These are phyloP conservation scores for Trichophyton equinum DNA, from an alignment of 2,329 filamentous ascomycete species.

Conservation along the genomic window DNA sequence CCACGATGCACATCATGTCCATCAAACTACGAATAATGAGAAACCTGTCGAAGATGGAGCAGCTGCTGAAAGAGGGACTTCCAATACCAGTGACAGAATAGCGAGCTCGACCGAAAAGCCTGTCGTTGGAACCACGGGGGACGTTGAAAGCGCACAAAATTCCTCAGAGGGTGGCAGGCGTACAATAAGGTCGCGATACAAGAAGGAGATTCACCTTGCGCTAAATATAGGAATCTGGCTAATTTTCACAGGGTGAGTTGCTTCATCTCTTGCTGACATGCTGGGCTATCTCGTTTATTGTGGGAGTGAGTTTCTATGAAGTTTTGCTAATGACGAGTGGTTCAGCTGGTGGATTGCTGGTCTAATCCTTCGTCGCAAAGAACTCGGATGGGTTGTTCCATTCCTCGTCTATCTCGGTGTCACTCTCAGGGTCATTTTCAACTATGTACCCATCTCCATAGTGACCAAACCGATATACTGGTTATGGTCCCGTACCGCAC, in stretches of 20 bases:
- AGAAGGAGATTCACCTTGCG: conserved; percentile 22
- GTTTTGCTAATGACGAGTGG: background rate
- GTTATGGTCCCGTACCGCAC: conserved; percentile 54
- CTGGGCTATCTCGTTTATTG: background rate
- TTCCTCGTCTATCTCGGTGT: conserved; percentile 71
- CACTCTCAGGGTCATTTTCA: conserved; percentile 59
- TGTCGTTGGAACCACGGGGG: background rate
- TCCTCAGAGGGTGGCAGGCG: background rate
- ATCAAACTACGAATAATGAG: background rate
- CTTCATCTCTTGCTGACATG: background rate
- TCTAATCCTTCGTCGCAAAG: conserved; percentile 56
- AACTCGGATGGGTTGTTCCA: conserved; percentile 70
- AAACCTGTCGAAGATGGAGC: background rate
- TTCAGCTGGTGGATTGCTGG: conserved; percentile 63
- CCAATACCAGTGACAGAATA: background rate
- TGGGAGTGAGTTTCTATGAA: background rate
- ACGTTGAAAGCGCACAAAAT: background rate
- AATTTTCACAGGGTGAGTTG: conserved; percentile 42
- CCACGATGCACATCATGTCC: conserved; percentile 6
- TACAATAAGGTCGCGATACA: conserved; percentile 2
- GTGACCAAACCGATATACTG: conserved; percentile 54
- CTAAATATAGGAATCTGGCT: conserved; percentile 38
- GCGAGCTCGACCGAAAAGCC: background rate
- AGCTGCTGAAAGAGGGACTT: background rate
- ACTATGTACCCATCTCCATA: conserved; percentile 57